Conservation (phyloP, 208 protist species). For the Leptomonas seymouri region DNA sequence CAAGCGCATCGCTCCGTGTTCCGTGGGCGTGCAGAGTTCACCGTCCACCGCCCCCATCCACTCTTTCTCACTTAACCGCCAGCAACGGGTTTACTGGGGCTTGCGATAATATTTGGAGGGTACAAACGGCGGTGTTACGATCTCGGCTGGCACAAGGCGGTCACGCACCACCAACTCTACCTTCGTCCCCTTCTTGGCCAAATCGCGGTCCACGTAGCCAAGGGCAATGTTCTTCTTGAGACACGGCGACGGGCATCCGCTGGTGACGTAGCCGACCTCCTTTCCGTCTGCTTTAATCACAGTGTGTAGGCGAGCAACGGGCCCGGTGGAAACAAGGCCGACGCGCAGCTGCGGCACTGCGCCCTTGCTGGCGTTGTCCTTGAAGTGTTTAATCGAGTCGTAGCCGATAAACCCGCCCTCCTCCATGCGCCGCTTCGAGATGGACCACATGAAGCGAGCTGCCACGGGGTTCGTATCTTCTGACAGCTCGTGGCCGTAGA, state of each 20-base stretch:
- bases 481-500: conserved; percentile 98
- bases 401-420: conserved; percentile 95
- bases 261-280: conserved; percentile 91
- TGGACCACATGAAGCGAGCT: conserved; percentile 95
- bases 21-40: too few species aligned
- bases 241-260: conserved; percentile 87
- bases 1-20: too few species aligned
- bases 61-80: conserved; percentile 7
- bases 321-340: conserved; percentile 88
- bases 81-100: conserved; percentile 20
- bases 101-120: conserved; percentile 64
- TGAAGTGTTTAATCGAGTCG: conserved; percentile 72
- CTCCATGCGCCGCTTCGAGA: conserved; percentile 93
- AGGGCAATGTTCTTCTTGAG: conserved; percentile 93
- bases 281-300: conserved; percentile 71
- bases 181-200: conserved; percentile 74
- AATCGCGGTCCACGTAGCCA: conserved; percentile 86
- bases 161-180: conserved; percentile 92
- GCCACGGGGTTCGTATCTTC: conserved; percentile 94
- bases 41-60: neutral
- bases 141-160: conserved; percentile 64
- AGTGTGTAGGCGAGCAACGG: conserved; percentile 88
- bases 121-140: conserved; percentile 95
- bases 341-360: conserved; percentile 84
- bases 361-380: conserved; percentile 38